Conservation (phyloP, 73 alveolate species). For the Stentor coeruleus region DNA sequence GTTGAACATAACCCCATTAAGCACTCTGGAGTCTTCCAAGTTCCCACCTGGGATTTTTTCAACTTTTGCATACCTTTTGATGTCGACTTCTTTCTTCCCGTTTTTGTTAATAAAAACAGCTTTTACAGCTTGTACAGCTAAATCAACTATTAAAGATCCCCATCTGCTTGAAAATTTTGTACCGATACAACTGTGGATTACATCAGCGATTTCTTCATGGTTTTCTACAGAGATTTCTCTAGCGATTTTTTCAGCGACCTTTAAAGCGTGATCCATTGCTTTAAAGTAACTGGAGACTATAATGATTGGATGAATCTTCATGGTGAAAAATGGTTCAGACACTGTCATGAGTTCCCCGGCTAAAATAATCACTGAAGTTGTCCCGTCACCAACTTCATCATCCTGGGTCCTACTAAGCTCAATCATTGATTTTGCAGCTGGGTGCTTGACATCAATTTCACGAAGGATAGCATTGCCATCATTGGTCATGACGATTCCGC, state of each 20-base stretch:
- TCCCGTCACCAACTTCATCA: slow-evolving; percentile 99
- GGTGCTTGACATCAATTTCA: slow-evolving; percentile 98
- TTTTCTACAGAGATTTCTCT: slow-evolving; percentile 64
- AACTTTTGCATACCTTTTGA: slow-evolving; percentile 73
- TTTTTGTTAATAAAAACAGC: slow-evolving; percentile 74
- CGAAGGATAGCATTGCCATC: slow-evolving; percentile 99
- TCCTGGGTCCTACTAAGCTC: slow-evolving; percentile 94
- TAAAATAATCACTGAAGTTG: slow-evolving; percentile 97
- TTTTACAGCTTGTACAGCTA: slow-evolving; percentile 89
- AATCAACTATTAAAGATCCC: slow-evolving; percentile 84
- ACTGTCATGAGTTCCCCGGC: slow-evolving; percentile 97
- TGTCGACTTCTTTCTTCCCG: slow-evolving; percentile 38
- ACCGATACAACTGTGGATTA: slow-evolving; percentile 82
- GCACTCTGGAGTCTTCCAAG: too few relatives aligned
- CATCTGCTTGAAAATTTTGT: slow-evolving; percentile 93
- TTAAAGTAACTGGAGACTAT: slow-evolving; percentile 92
- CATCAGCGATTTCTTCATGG: slow-evolving; percentile 75
- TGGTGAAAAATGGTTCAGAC: slow-evolving; percentile 82
- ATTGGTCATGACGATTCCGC: slow-evolving; percentile 98
- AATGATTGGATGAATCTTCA: slow-evolving; percentile 91
- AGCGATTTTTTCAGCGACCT: slow-evolving; percentile 63
- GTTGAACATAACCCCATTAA: slow-evolving; percentile 95
- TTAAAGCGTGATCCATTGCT: slow-evolving; percentile 93
- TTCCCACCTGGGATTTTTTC: slow-evolving; percentile 87
- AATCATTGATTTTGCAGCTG: slow-evolving; percentile 99